phyloP scores from a whole-genome alignment of 116 monocot species.

The Posidonia oceanica region DNA sequence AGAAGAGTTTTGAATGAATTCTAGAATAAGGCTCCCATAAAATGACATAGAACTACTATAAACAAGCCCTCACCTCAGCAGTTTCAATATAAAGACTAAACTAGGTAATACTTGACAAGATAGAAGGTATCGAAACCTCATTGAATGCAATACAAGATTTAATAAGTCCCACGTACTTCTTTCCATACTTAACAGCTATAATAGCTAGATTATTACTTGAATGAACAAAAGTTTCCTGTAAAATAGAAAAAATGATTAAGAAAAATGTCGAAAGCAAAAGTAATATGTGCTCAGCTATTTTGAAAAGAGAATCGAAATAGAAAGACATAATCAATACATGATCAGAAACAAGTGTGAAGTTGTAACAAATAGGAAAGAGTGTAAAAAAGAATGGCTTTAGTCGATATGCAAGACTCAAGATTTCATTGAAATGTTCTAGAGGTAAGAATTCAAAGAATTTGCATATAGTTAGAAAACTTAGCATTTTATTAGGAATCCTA shows the following conservation, averaged over 20 bases:
- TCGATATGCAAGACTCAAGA: too few species aligned
- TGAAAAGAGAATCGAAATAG: too few species aligned
- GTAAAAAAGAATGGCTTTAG: too few species aligned
- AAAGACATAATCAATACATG: too few species aligned
- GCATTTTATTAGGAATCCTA: too few species aligned
- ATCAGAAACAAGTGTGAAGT: too few species aligned
- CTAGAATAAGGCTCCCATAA: not conserved
- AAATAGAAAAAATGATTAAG: not conserved
- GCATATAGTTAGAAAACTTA: too few species aligned
- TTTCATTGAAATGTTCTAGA: too few species aligned
- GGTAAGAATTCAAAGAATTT: too few species aligned
- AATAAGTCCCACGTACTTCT: slow-evolving; percentile 13
- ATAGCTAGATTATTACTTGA: slow-evolving; percentile 28
- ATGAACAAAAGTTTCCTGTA: slow-evolving; percentile 33
- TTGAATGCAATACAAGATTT: slow-evolving; percentile 36
- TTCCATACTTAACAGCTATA: slow-evolving; percentile 16
- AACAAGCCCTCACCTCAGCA: slow-evolving; percentile 25
- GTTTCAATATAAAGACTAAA: slow-evolving; percentile 36
- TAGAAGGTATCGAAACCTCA: slow-evolving; percentile 45
- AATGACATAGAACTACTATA: not conserved
- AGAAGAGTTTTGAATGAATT: not conserved
- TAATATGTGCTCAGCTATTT: too few species aligned
- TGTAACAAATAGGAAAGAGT: too few species aligned
- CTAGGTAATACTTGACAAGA: slow-evolving; percentile 11
- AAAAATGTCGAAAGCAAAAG: too few species aligned